These are phyloP conservation scores for Silene uniflora DNA, from an alignment of 148 eudicot genomes.

Conservation along the genomic window DNA sequence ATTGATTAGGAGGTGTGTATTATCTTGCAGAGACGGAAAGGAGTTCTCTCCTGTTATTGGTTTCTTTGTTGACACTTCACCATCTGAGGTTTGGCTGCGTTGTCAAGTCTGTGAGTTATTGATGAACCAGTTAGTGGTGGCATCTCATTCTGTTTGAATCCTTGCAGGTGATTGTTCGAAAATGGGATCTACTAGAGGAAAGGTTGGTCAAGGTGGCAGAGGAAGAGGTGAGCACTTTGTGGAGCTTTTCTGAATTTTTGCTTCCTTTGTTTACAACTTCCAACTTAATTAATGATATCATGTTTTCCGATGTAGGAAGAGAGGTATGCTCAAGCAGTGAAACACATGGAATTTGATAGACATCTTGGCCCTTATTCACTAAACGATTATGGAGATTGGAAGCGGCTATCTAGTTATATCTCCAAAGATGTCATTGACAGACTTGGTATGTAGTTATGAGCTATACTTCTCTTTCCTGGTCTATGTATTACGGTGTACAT, in stretches of 20 bases:
- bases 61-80: too few relatives aligned
- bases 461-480: background rate
- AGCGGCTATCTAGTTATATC: slow-evolving; percentile 64
- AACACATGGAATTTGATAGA: slow-evolving; percentile 73
- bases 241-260: background rate
- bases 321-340: slow-evolving; percentile 78
- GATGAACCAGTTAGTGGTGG: too few relatives aligned
- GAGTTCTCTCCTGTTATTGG: too few relatives aligned
- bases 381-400: slow-evolving; percentile 77
- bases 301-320: slow-evolving; percentile 50
- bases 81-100: too few relatives aligned
- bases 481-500: background rate
- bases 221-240: too few relatives aligned
- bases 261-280: background rate
- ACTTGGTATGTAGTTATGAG: slow-evolving; percentile 45
- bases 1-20: too few relatives aligned
- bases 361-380: slow-evolving; percentile 88
- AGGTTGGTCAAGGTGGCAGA: too few relatives aligned
- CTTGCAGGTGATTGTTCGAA: too few relatives aligned
- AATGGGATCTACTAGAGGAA: too few relatives aligned
- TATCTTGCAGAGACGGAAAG: too few relatives aligned
- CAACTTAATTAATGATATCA: background rate
- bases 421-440: slow-evolving; percentile 64
- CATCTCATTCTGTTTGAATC: too few relatives aligned
- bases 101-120: too few relatives aligned